phyloP scores from a whole-genome alignment of 306 rosid genomes.

The Adenanthera pavonina region DNA sequence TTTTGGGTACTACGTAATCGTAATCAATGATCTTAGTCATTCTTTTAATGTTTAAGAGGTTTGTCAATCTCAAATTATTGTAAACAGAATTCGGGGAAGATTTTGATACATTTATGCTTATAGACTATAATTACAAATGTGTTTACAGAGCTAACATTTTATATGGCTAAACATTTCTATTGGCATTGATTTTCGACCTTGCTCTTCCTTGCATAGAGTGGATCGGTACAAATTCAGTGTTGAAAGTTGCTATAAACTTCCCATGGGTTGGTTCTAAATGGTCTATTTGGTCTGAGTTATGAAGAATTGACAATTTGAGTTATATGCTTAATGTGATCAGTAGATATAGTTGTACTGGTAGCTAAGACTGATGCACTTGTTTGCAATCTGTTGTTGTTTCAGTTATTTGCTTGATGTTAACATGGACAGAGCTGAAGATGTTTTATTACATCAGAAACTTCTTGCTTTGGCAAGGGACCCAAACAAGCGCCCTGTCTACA shows the following conservation, averaged over 20 bases:
- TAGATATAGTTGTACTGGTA: background rate
- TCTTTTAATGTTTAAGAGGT: background rate
- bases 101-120: background rate
- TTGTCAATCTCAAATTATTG: background rate
- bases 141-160: background rate
- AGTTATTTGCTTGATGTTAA: conserved; percentile 97
- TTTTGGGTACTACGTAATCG: background rate
- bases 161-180: background rate
- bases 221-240: background rate
- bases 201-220: background rate
- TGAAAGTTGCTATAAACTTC: background rate
- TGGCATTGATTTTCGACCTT: background rate
- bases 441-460: conserved; percentile 82
- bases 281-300: conserved; percentile 15
- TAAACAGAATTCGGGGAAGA: background rate
- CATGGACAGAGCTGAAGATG: conserved; percentile 94
- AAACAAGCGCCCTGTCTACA: conserved; percentile 86
- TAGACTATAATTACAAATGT: background rate
- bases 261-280: background rate
- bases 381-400: conserved; percentile 45
- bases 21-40: background rate
- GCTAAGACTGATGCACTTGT: conserved; percentile 31
- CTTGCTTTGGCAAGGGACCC: conserved; percentile 90
- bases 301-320: conserved; percentile 16
- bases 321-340: conserved; percentile 3